phyloP scores from a whole-genome alignment of 306 rosid genomes.

The Morella rubra region DNA sequence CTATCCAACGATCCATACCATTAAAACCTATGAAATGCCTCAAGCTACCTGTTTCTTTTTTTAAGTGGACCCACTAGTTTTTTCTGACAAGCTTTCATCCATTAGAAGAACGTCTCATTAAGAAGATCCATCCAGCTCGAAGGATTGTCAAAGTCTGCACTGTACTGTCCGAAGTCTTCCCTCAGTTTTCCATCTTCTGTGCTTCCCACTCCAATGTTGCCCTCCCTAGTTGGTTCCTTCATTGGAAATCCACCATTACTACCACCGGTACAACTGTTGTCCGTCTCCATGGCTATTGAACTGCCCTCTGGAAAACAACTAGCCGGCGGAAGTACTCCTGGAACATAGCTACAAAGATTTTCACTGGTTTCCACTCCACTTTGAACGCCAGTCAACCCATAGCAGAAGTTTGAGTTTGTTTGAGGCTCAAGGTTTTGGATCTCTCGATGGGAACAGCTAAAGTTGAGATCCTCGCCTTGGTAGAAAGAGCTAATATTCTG shows the following conservation, averaged over 20 bases:
- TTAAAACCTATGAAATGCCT: too few relatives aligned
- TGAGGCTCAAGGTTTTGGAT: background rate
- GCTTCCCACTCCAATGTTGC: background rate
- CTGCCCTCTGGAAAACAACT: background rate
- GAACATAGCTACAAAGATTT: background rate
- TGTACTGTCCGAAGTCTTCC: too few relatives aligned
- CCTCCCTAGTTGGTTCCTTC: background rate
- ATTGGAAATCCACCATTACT: background rate
- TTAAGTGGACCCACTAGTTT: too few relatives aligned
- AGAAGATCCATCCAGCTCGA: too few relatives aligned
- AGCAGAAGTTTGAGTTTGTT: background rate
- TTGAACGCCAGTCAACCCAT: background rate
- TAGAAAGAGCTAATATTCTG: background rate
- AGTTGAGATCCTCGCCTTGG: background rate
- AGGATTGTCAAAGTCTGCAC: too few relatives aligned
- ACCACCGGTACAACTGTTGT: background rate
- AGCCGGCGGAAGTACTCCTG: background rate
- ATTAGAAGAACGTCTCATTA: too few relatives aligned
- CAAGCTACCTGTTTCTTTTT: too few relatives aligned
- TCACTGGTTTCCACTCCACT: background rate
- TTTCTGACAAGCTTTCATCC: too few relatives aligned
- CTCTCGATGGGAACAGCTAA: background rate
- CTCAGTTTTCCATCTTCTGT: background rate
- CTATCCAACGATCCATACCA: too few relatives aligned
- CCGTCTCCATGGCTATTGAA: background rate